Evolutionary conservation across 164 flowering plant species (phyloP).

Genomic region (Sextonia rubra): DNA sequence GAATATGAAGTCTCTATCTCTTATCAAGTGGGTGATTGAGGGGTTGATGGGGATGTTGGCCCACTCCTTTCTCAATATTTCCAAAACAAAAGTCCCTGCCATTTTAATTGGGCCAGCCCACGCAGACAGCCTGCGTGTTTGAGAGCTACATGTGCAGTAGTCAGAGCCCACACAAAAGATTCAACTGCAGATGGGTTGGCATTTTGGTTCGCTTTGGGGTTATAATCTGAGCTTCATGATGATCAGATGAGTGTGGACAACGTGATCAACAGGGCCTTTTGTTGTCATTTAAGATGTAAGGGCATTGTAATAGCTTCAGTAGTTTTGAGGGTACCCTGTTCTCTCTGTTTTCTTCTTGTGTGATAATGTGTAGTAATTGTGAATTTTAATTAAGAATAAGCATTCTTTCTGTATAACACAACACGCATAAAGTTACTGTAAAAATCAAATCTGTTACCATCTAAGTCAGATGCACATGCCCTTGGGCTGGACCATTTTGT

Average conservation of each 20-base stretch:
- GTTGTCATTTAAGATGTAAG: too few relatives aligned
- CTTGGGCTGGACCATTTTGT: neutral
- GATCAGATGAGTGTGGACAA: neutral
- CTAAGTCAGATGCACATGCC: neutral
- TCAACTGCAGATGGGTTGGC: neutral
- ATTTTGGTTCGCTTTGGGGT: neutral
- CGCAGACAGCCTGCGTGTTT: constrained; percentile 6
- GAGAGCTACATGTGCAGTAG: constrained; percentile 6
- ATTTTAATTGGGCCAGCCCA: constrained; percentile 4
- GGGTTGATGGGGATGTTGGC: constrained; percentile 18
- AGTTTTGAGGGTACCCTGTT: neutral
- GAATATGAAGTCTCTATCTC: neutral
- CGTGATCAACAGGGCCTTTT: too few relatives aligned
- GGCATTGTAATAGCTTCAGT: too few relatives aligned
- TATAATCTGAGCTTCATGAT: neutral
- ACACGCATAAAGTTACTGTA: neutral
- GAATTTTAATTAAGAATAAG: neutral
- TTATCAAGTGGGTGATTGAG: neutral
- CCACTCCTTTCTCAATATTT: constrained; percentile 13
- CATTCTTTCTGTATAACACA: neutral
- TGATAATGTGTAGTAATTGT: neutral
- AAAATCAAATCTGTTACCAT: neutral
- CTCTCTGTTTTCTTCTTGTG: neutral
- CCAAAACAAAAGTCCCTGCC: constrained; percentile 23
- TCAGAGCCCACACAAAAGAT: constrained; percentile 2